Evolutionary conservation across 2,329 filamentous ascomycete species (phyloP).

Genomic region (Alternaria solani): DNA sequence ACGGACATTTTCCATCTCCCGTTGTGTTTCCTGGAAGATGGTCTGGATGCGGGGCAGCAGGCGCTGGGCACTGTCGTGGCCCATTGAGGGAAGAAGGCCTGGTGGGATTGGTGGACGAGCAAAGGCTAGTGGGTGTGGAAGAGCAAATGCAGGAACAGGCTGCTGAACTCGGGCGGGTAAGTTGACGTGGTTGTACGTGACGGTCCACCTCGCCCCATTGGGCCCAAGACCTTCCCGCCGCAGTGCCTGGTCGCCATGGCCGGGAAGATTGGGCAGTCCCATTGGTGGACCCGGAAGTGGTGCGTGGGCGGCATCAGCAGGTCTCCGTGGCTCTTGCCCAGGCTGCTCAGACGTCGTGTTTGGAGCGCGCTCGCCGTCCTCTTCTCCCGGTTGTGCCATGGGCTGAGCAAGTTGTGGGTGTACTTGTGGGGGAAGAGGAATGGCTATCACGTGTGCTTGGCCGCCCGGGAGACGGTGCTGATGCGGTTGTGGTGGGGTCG

Average conservation of each 20-base stretch:
- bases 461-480: conserved; percentile 25
- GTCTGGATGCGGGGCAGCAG: conserved; percentile 32
- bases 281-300: conserved; percentile 5
- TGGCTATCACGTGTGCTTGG: conserved; percentile 23
- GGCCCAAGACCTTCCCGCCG: conserved; percentile 60
- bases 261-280: conserved; percentile 21
- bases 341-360: conserved; percentile 8
- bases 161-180: conserved; percentile 34
- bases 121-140: conserved; percentile 33
- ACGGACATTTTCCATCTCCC: conserved; percentile 45
- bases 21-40: conserved; percentile 37
- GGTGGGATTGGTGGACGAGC: conserved; percentile 26
- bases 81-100: conserved; percentile 18
- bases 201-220: conserved; percentile 62
- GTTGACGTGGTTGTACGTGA: conserved; percentile 59
- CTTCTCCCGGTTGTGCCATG: conserved; percentile 27
- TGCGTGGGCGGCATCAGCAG: conserved; percentile 16
- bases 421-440: conserved; percentile 33
- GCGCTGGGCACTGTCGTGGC: conserved; percentile 22
- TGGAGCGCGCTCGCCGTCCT: conserved; percentile 12
- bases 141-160: conserved; percentile 23
- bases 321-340: conserved; percentile 13
- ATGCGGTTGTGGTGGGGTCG: conserved; percentile 26
- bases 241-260: conserved; percentile 52
- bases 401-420: conserved; percentile 38